These are phyloP conservation scores for Pyrenophora tritici-repentis DNA, from an alignment of 2,329 filamentous ascomycete genomes.

Conservation along the genomic window DNA sequence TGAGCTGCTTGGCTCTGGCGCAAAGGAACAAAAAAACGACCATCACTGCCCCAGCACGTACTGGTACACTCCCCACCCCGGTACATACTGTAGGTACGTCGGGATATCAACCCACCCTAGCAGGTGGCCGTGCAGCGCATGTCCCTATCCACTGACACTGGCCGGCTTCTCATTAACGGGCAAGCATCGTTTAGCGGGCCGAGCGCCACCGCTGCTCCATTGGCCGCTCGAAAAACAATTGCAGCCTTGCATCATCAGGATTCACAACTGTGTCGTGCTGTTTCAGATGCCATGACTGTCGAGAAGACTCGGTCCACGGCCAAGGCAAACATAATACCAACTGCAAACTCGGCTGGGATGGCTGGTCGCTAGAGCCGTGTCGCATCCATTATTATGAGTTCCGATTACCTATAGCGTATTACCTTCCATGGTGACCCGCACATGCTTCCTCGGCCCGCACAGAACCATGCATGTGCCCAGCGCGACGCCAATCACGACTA, in stretches of 20 bases:
- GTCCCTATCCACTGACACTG: slow-evolving; percentile 29
- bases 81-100: too few relatives aligned
- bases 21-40: too few relatives aligned
- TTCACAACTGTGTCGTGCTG: slow-evolving; percentile 16
- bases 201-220: slow-evolving; percentile 29
- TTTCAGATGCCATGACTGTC: slow-evolving; percentile 18
- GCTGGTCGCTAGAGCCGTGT: too few relatives aligned
- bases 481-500: slow-evolving; percentile 8
- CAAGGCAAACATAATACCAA: not conserved
- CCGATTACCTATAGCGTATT: slow-evolving; percentile 14
- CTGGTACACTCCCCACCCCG: not conserved
- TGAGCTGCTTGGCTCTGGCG: slow-evolving; percentile 11
- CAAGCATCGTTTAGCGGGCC: slow-evolving; percentile 31
- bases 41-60: not conserved
- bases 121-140: slow-evolving; percentile 30
- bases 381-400: slow-evolving; percentile 14
- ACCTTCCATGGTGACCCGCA: slow-evolving; percentile 6
- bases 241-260: slow-evolving; percentile 22
- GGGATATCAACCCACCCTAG: slow-evolving; percentile 2
- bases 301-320: not conserved
- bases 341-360: slow-evolving; percentile 5
- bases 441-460: slow-evolving; percentile 14
- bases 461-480: slow-evolving; percentile 3
- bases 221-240: slow-evolving; percentile 15
- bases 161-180: slow-evolving; percentile 7